Evolutionary conservation across 139 green algal species (phyloP).

Genomic region (Volvox reticuliferus): DNA sequence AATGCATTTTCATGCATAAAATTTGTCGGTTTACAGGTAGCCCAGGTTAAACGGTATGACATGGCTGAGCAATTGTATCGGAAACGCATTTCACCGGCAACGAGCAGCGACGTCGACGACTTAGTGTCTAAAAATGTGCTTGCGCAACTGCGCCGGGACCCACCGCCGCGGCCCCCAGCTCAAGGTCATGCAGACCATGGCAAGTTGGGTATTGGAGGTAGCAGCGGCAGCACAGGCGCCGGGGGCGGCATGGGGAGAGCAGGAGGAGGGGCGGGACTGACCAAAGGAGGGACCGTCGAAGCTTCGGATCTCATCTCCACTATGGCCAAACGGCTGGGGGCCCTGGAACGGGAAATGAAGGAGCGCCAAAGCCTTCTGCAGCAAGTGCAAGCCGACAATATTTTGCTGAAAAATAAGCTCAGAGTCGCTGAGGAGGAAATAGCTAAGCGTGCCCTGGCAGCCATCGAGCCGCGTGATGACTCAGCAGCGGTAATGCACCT

Average conservation of each 20-base stretch:
- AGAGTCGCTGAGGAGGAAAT: conserved; percentile 53
- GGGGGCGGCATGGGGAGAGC: not conserved
- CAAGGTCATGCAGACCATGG: not conserved
- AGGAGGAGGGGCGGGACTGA: not conserved
- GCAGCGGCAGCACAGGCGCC: not conserved
- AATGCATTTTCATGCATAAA: not conserved
- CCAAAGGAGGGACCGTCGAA: conserved; percentile 10
- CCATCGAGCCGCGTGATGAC: conserved; percentile 23
- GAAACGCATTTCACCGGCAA: conserved; percentile 27
- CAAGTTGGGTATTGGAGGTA: not conserved
- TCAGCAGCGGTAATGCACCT: conserved; percentile 37
- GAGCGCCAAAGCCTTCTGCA: conserved; percentile 30
- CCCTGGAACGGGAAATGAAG: conserved; percentile 51
- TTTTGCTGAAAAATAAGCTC: conserved; percentile 50
- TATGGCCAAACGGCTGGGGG: conserved; percentile 58
- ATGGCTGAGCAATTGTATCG: conserved; percentile 37
- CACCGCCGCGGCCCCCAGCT: conserved; percentile 16
- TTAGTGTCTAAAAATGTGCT: conserved; percentile 49
- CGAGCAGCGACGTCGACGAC: conserved; percentile 31
- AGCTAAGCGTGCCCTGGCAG: conserved; percentile 30
- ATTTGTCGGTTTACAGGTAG: not conserved
- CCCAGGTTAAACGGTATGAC: not conserved
- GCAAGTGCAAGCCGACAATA: conserved; percentile 52
- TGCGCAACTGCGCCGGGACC: conserved; percentile 33
- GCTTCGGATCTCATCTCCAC: conserved; percentile 51